Conservation (phyloP, 306 rosid genomes). For the Amphicarpaea edgeworthii region DNA sequence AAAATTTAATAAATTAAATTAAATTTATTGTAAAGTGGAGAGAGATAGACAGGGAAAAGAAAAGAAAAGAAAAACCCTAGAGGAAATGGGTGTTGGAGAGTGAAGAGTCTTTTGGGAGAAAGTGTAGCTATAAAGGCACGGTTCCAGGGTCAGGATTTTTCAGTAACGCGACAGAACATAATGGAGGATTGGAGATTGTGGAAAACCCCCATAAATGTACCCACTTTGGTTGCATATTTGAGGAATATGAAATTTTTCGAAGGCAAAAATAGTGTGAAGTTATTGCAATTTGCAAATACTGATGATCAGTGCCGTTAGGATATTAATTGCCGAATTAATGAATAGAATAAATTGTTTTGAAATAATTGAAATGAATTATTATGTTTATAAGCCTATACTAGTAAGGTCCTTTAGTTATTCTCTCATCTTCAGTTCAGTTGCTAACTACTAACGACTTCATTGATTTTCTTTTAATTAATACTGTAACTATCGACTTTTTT, state of each 20-base stretch:
- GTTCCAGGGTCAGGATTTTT: constrained; percentile 41
- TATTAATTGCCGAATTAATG: neutral
- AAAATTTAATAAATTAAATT: too few species aligned
- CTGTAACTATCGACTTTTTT: too few species aligned
- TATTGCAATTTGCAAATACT: neutral
- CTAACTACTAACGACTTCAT: neutral
- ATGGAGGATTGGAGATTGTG: neutral
- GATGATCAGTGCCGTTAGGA: neutral
- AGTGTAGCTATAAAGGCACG: constrained; percentile 29
- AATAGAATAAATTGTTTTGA: neutral
- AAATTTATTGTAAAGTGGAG: neutral
- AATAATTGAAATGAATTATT: neutral
- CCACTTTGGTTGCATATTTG: neutral
- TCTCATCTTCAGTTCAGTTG: neutral
- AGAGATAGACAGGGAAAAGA: neutral
- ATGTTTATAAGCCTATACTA: neutral
- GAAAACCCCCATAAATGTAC: constrained; percentile 1
- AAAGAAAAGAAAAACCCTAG: constrained; percentile 36
- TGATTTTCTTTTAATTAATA: too few species aligned
- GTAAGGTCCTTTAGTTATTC: neutral
- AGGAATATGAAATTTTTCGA: neutral
- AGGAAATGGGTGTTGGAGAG: neutral
- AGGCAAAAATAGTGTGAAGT: neutral
- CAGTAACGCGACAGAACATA: constrained; percentile 27
- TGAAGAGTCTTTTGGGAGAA: constrained; percentile 14